Evolutionary conservation across 2,329 filamentous ascomycete genomes (phyloP).

Genomic region (Aspergillus sp.): DNA sequence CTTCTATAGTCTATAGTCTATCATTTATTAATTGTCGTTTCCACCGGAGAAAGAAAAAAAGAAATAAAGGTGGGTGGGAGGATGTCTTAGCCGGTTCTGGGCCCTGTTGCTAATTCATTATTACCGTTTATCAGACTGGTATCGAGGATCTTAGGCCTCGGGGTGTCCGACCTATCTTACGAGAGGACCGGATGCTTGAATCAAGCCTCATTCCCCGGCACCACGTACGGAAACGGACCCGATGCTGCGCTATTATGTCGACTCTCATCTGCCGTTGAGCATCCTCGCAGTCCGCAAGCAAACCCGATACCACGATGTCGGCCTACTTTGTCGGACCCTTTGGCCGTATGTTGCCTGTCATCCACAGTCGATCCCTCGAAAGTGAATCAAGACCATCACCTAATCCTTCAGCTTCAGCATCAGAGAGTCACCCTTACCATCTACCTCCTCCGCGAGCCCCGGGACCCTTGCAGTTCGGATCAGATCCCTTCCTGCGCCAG

Average conservation of each 20-base stretch:
- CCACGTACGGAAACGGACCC: not conserved
- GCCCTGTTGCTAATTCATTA: too few species aligned
- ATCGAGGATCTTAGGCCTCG: too few species aligned
- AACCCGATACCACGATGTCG: slow-evolving; percentile 22
- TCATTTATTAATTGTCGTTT: too few species aligned
- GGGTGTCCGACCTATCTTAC: too few species aligned
- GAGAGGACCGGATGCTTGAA: too few species aligned
- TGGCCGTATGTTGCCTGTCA: slow-evolving; percentile 30
- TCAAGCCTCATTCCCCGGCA: too few species aligned
- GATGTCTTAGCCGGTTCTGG: too few species aligned
- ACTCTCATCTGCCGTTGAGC: slow-evolving; percentile 5
- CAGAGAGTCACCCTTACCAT: slow-evolving; percentile 29
- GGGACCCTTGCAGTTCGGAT: slow-evolving; percentile 27
- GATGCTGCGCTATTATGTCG: slow-evolving; percentile 7
- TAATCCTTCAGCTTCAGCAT: slow-evolving; percentile 18
- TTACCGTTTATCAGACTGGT: too few species aligned
- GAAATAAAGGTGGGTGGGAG: too few species aligned
- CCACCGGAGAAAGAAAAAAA: too few species aligned
- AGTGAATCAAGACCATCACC: slow-evolving; percentile 14
- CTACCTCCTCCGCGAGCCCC: slow-evolving; percentile 24
- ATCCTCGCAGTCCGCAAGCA: slow-evolving; percentile 2
- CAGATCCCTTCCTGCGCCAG: slow-evolving; percentile 24
- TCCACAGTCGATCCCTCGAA: slow-evolving; percentile 18
- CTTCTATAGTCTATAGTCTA: too few species aligned
- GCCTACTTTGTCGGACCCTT: slow-evolving; percentile 32